Evolutionary conservation across 306 rosid species (phyloP), one percentile per base, ranked within the genome.

Genomic region (Pyrus communis): DNA sequence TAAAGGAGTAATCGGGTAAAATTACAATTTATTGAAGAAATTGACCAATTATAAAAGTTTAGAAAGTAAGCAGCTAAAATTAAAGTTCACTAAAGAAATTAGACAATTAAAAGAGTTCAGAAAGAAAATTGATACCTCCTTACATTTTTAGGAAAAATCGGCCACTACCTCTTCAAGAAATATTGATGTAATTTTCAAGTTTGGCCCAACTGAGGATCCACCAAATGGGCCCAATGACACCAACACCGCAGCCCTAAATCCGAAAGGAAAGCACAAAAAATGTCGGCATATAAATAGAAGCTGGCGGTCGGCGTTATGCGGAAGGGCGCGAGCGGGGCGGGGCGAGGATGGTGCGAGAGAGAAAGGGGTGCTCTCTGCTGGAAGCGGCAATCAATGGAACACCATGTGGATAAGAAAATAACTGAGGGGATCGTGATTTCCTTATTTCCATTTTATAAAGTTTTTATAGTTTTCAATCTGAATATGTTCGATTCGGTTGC

Each of bases 381-480:
- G 89, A 75, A 86, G 89, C 84, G 38, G 87, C 82, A 45, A 49
- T 9, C 4, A 18, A 30, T 7, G 42, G 12, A 59, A 30, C 27
- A 3, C 7, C 80, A 75, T 83, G 87, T 86, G 83, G 89, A 86
- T 58, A 78, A 40, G 76, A 81, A 83, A 86, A 30, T 69, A 61
- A 25, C 80, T 81, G 85, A 86, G 73, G 82, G 84, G 72, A 75
- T 66, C 81, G 17, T 86, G 89, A 83, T 81, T 73, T 77, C 57
- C 43, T 40, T 40, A 9, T 40, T 40, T 40, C 54, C 71, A 19
- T 38, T 38, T 13, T 51, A 18, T 4, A 11, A 1, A 33, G 38
- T 33, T 33, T 31, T 10, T 10, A 75, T 86, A 86, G 89, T 83
- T 86, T 86, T 86, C 89, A 86, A 86, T 86, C 89, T 83, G 89